Evolutionary conservation across 2,329 filamentous ascomycete genomes (phyloP).

Genomic region (Keithomyces neogunnii): DNA sequence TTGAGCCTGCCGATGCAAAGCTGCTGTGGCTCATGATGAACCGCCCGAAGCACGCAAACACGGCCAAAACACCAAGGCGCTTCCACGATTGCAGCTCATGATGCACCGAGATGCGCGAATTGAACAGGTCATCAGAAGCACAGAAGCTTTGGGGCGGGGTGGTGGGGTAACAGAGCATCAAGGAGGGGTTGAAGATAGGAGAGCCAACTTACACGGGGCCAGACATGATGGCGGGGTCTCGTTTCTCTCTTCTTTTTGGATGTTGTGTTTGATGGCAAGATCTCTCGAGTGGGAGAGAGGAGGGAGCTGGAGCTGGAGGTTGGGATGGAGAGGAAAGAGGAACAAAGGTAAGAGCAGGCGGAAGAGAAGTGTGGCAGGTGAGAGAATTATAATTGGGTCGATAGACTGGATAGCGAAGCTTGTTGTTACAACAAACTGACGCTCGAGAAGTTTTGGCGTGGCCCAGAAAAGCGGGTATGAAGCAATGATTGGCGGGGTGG

Average conservation of each 20-base stretch:
- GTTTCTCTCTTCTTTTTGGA: neutral
- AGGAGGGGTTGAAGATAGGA: constrained; percentile 13
- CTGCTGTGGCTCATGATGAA: neutral
- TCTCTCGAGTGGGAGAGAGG: neutral
- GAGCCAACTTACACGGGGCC: constrained; percentile 54
- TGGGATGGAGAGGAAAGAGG: constrained; percentile 11
- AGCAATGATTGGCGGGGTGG: constrained; percentile 5
- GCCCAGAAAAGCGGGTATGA: constrained; percentile 9
- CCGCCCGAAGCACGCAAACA: neutral
- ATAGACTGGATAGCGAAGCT: constrained; percentile 4
- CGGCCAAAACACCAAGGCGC: constrained; percentile 8
- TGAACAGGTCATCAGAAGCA: constrained; percentile 19
- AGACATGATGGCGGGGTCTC: constrained; percentile 43
- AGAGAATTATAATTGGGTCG: constrained; percentile 6
- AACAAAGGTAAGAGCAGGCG: constrained; percentile 7
- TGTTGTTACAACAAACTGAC: constrained; percentile 7
- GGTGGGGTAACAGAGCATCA: constrained; percentile 27
- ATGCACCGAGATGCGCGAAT: constrained; percentile 20
- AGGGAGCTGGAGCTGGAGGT: constrained; percentile 11
- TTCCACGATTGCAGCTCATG: constrained; percentile 14
- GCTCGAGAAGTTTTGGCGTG: constrained; percentile 11
- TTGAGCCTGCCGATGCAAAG: too few relatives aligned
- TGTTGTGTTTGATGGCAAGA: constrained; percentile 1
- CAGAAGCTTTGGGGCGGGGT: constrained; percentile 25
- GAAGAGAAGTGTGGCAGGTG: constrained; percentile 7